Conservation (phyloP, 2,329 filamentous ascomycete genomes). For the Aspergillus pseudoglaucus region DNA sequence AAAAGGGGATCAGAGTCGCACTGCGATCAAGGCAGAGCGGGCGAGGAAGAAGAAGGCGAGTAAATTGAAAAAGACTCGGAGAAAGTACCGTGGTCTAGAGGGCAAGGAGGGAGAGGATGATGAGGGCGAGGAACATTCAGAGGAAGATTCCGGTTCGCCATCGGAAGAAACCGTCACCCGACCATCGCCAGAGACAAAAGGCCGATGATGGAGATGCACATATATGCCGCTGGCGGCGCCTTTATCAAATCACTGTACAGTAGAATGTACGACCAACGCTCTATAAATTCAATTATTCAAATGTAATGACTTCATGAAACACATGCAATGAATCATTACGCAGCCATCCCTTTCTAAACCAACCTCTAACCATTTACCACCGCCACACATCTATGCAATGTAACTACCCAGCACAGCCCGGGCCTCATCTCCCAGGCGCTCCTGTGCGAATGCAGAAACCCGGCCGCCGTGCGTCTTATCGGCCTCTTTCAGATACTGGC, state of each 20-base stretch:
- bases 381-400: conserved; percentile 21
- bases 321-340: conserved; percentile 3
- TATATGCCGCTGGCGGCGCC: neutral
- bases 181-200: neutral
- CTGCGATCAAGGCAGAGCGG: conserved; percentile 71
- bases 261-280: neutral
- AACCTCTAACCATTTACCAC: neutral
- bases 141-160: neutral
- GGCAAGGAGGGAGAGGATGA: conserved; percentile 12
- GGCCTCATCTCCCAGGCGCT: conserved; percentile 60
- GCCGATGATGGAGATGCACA: neutral
- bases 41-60: conserved; percentile 59
- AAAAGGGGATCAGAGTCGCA: conserved; percentile 70
- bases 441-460: conserved; percentile 63
- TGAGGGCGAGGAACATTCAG: neutral
- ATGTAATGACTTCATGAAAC: neutral
- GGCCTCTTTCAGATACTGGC: conserved; percentile 68
- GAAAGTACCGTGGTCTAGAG: conserved; percentile 39
- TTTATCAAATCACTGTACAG: neutral
- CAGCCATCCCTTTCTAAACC: neutral
- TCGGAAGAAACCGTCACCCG: too few relatives aligned
- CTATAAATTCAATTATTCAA: neutral
- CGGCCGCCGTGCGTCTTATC: conserved; percentile 66
- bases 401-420: conserved; percentile 44
- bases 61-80: conserved; percentile 37